Evolutionary conservation across 768 basidiomycete genomes (phyloP).

Genomic region (Pleurotus salmoneostramineus): DNA sequence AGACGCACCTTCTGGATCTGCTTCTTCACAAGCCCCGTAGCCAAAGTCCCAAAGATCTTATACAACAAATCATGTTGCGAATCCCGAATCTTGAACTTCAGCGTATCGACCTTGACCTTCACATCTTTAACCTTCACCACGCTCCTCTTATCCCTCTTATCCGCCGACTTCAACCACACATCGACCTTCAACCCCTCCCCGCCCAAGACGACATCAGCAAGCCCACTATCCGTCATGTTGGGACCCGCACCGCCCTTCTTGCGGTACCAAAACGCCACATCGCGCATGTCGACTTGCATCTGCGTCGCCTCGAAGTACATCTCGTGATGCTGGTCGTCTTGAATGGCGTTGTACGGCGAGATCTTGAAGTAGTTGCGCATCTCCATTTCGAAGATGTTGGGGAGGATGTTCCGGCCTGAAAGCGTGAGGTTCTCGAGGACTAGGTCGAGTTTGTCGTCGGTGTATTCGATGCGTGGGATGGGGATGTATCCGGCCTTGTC

Average conservation of each 20-base stretch:
- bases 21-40: constrained; percentile 77
- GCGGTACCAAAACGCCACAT: constrained; percentile 86
- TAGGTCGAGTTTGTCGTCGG: constrained; percentile 79
- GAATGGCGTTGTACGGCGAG: constrained; percentile 63
- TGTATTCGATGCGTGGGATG: constrained; percentile 92
- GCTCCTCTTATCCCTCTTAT: constrained; percentile 52
- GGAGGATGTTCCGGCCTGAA: constrained; percentile 85
- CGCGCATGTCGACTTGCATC: constrained; percentile 90
- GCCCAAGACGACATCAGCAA: constrained; percentile 82
- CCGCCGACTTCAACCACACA: constrained; percentile 51
- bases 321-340: constrained; percentile 62
- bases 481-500: constrained; percentile 76
- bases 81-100: constrained; percentile 89
- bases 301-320: constrained; percentile 74
- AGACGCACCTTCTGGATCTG: constrained; percentile 39
- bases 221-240: constrained; percentile 73
- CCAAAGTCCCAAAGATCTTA: constrained; percentile 76
- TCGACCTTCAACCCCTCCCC: constrained; percentile 77
- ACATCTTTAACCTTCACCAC: constrained; percentile 71
- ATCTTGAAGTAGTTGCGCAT: constrained; percentile 82
- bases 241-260: constrained; percentile 75
- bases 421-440: constrained; percentile 92
- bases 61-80: constrained; percentile 87
- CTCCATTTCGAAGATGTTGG: constrained; percentile 68
- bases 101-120: constrained; percentile 74